These are phyloP conservation scores for Eucalyptus camaldulensis DNA, from an alignment of 345 rosid species.

Conservation along the genomic window DNA sequence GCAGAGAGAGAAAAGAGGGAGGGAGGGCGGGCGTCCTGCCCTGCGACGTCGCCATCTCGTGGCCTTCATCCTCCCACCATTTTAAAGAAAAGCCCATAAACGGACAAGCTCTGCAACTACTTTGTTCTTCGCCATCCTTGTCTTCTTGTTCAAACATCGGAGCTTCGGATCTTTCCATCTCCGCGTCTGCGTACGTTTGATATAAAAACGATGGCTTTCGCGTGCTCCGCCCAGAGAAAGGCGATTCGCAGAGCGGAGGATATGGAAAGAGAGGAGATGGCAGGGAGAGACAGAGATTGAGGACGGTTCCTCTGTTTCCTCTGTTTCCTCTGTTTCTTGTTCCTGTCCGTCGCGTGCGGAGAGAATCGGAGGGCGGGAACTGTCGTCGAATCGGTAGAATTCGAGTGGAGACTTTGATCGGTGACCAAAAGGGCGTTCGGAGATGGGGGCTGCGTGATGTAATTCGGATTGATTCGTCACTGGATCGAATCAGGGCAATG, in stretches of 20 bases:
- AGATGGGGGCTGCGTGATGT: not conserved
- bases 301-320: not conserved
- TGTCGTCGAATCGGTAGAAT: not conserved
- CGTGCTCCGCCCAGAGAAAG: not conserved
- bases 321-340: not conserved
- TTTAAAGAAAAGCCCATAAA: not conserved
- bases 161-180: not conserved
- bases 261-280: not conserved
- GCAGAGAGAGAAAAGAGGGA: not conserved
- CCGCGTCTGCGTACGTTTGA: not conserved
- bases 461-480: not conserved
- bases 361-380: not conserved
- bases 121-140: not conserved
- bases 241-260: not conserved
- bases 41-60: not conserved
- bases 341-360: not conserved
- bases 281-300: not conserved
- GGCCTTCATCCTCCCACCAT: not conserved
- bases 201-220: not conserved
- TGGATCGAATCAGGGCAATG: constrained; percentile 1
- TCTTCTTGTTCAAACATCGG: not conserved
- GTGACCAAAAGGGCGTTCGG: not conserved
- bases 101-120: not conserved
- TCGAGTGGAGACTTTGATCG: not conserved
- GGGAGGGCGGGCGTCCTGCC: no score